Percentiles rank a stretch among this genome's conserved stretches.
Evolutionary conservation across 2,329 filamentous ascomycete genomes (phyloP).

Genomic region (Albophoma yamanashiensis): DNA sequence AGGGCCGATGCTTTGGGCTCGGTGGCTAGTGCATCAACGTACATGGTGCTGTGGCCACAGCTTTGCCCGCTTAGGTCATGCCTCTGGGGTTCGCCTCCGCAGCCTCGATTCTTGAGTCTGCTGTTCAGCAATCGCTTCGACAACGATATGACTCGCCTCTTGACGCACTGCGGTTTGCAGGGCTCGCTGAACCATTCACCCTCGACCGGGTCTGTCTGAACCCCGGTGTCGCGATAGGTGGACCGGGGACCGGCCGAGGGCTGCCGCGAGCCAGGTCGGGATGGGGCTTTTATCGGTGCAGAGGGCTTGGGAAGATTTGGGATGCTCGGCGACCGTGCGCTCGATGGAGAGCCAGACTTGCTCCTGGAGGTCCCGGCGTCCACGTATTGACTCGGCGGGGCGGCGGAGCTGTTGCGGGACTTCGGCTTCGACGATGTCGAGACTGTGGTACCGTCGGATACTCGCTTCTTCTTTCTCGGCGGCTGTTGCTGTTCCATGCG

Average conservation of each 20-base stretch:
- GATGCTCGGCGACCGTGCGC: conserved; percentile 26
- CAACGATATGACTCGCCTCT: conserved; percentile 40
- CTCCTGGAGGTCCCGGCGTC: conserved; percentile 43
- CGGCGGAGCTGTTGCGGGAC: conserved; percentile 24
- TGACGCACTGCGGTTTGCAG: conserved; percentile 24
- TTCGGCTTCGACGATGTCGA: conserved; percentile 28
- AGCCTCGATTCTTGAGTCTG: conserved; percentile 30
- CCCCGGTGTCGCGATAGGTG: conserved; percentile 37
- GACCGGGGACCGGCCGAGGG: conserved; percentile 26
- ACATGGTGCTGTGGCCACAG: conserved; percentile 24
- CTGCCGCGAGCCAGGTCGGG: conserved; percentile 20
- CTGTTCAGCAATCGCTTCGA: conserved; percentile 41
- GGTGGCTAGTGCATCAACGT: conserved; percentile 24
- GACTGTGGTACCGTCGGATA: conserved; percentile 39
- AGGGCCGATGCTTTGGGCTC: conserved; percentile 16
- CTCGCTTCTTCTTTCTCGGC: conserved; percentile 51
- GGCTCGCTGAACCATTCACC: conserved; percentile 40
- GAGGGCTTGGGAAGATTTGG: conserved; percentile 15
- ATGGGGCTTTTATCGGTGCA: conserved; percentile 17
- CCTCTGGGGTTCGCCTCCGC: conserved; percentile 26
- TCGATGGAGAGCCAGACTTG: conserved; percentile 41
- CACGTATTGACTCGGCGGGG: conserved; percentile 30
- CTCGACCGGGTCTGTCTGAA: conserved; percentile 45
- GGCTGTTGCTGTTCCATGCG: conserved; percentile 49
- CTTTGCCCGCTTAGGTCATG: conserved; percentile 9